These are phyloP conservation scores for Leishmania guyanensis DNA, from an alignment of 208 protist species.

Conservation along the genomic window DNA sequence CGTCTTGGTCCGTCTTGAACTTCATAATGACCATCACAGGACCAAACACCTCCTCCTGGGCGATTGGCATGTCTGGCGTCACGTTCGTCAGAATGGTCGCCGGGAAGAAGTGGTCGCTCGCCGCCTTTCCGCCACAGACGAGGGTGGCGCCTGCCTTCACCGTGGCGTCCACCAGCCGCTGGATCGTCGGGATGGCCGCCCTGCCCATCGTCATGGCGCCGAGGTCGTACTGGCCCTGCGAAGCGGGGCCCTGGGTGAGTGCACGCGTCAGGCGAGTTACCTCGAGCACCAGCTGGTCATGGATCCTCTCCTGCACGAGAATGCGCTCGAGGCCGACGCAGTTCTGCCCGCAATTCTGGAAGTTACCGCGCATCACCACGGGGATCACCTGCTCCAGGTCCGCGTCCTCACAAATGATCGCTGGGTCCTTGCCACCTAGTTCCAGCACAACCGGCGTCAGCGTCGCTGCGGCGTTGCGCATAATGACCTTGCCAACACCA, in stretches of 20 bases:
- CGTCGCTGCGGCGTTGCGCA: slow-evolving; percentile 88
- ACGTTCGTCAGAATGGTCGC: slow-evolving; percentile 93
- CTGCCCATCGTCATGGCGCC: slow-evolving; percentile 95
- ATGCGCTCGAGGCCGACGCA: slow-evolving; percentile 91
- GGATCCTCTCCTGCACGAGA: slow-evolving; percentile 84
- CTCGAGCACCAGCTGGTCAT: slow-evolving; percentile 84
- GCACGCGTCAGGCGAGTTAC: slow-evolving; percentile 53
- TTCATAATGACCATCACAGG: slow-evolving; percentile 92
- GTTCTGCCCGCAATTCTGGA: slow-evolving; percentile 95
- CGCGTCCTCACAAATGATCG: slow-evolving; percentile 91
- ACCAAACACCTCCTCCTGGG: slow-evolving; percentile 95
- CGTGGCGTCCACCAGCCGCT: slow-evolving; percentile 90
- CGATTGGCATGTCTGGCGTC: slow-evolving; percentile 86
- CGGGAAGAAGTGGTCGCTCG: slow-evolving; percentile 77
- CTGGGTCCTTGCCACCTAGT: slow-evolving; percentile 95
- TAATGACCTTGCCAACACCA: slow-evolving; percentile 88
- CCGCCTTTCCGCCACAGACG: slow-evolving; percentile 81
- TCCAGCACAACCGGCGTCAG: slow-evolving; percentile 95
- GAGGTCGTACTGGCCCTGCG: slow-evolving; percentile 73
- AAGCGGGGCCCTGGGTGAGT: slow-evolving; percentile 87
- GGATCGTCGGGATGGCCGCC: slow-evolving; percentile 86
- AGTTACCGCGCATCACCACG: slow-evolving; percentile 89
- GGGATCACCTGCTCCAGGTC: slow-evolving; percentile 90
- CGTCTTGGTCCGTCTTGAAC: slow-evolving; percentile 88
- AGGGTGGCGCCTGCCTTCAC: slow-evolving; percentile 88